Percentiles rank a stretch among this genome's conserved stretches.
phyloP scores from a whole-genome alignment of 202 grass and related monocot genomes.

The Setaria viridis region DNA sequence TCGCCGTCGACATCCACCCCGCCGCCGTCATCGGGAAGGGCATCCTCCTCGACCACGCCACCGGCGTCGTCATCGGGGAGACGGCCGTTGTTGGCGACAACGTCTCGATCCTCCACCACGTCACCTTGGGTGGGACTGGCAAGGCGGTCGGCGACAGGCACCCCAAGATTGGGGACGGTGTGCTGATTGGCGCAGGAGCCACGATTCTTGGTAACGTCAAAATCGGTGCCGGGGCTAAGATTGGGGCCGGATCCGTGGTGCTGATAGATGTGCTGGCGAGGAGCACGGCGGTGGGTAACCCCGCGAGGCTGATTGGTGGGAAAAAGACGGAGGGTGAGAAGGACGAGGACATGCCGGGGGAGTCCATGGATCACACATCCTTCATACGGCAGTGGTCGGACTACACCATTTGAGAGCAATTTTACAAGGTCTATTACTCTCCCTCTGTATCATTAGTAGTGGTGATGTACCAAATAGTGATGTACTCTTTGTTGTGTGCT shows the following conservation, averaged over 20 bases:
- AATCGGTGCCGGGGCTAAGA: constrained; percentile 88
- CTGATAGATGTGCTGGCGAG: constrained; percentile 79
- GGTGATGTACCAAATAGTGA: constrained; percentile 30
- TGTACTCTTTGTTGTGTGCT: constrained; percentile 23
- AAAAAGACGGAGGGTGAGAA: constrained; percentile 46
- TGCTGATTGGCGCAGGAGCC: constrained; percentile 85
- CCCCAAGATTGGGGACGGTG: constrained; percentile 83
- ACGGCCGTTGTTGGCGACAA: constrained; percentile 85
- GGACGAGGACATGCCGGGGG: constrained; percentile 67
- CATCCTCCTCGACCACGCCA: constrained; percentile 91
- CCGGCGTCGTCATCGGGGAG: constrained; percentile 89
- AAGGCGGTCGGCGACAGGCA: constrained; percentile 87
- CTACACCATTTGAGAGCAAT: constrained; percentile 67
- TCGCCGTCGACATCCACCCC: constrained; percentile 91
- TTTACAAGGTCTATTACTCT: constrained; percentile 47
- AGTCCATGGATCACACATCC: constrained; percentile 99
- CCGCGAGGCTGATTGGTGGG: constrained; percentile 71
- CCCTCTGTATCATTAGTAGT: constrained; percentile 12
- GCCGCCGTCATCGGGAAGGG: constrained; percentile 82
- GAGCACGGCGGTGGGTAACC: constrained; percentile 86
- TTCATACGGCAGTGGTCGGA: constrained; percentile 91
- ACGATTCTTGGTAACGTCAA: constrained; percentile 88
- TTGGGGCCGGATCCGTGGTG: constrained; percentile 85
- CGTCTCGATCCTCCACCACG: constrained; percentile 95
- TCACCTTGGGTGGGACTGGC: constrained; percentile 87